Evolutionary conservation across 768 basidiomycete species (phyloP).

Genomic region (Vararia minispora): DNA sequence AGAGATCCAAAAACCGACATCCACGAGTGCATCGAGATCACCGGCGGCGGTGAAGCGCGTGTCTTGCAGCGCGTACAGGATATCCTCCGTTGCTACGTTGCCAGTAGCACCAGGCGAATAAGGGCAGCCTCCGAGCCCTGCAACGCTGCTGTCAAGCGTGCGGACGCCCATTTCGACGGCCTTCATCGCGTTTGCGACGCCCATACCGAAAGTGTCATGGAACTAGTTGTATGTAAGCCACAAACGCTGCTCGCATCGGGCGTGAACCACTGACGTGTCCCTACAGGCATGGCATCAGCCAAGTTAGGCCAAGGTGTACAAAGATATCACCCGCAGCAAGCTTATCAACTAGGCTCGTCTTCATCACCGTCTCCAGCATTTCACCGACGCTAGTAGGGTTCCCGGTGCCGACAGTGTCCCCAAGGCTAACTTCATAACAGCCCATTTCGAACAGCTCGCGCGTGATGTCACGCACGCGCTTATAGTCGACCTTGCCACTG

Average conservation of each 20-base stretch:
- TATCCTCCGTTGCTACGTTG: conserved; percentile 89
- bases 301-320: neutral
- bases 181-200: conserved; percentile 61
- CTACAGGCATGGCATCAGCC: conserved; percentile 17
- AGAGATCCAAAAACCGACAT: conserved; percentile 79
- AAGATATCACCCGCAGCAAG: conserved; percentile 36
- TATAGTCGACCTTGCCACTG: conserved; percentile 62
- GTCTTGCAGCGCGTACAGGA: conserved; percentile 70
- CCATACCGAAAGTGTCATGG: conserved; percentile 87
- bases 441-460: conserved; percentile 77
- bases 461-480: conserved; percentile 55
- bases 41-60: conserved; percentile 48
- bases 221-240: conserved; percentile 35
- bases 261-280: conserved; percentile 37
- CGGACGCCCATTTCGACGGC: conserved; percentile 66
- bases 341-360: conserved; percentile 43
- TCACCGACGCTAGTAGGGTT: conserved; percentile 55
- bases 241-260: neutral
- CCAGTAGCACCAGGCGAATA: conserved; percentile 95
- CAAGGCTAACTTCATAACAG: conserved; percentile 86
- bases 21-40: conserved; percentile 58
- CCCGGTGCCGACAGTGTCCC: conserved; percentile 86
- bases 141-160: conserved; percentile 76
- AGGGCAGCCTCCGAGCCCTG: conserved; percentile 90
- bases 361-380: conserved; percentile 64